Percentiles rank a stretch among this genome's conserved stretches.
phyloP scores from a whole-genome alignment of 2,329 filamentous ascomycete genomes.

The Calonectria hongkongensis region DNA sequence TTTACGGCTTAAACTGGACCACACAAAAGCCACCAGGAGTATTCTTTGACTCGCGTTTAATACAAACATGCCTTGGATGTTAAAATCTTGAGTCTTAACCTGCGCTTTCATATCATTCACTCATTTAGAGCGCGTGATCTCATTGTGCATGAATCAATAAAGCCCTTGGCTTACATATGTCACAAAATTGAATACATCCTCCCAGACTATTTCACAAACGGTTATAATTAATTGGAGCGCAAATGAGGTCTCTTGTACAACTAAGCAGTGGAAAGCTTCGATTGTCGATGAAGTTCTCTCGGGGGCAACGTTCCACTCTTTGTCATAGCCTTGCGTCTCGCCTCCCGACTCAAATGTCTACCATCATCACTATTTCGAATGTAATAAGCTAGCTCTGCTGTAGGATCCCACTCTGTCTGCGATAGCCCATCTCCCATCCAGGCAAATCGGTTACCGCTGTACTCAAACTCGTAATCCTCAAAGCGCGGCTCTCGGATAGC shows the following conservation, averaged over 20 bases:
- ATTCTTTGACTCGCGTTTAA: too few species aligned
- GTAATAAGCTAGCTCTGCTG: conserved; percentile 45
- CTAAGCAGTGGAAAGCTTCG: conserved; percentile 6
- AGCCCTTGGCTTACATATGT: too few species aligned
- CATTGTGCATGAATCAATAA: too few species aligned
- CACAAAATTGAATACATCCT: too few species aligned
- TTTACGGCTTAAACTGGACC: too few species aligned
- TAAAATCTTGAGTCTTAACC: too few species aligned
- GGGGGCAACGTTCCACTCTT: conserved; percentile 3
- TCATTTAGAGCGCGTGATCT: too few species aligned
- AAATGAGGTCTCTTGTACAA: neutral
- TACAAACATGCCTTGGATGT: too few species aligned
- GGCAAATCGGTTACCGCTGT: conserved; percentile 6
- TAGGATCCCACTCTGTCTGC: conserved; percentile 44
- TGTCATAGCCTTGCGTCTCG: conserved; percentile 14
- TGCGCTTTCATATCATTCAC: too few species aligned
- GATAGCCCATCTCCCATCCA: conserved; percentile 30
- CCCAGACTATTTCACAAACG: neutral
- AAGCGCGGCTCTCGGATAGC: conserved; percentile 35
- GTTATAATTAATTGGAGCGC: neutral
- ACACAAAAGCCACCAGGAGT: too few species aligned
- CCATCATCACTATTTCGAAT: conserved; percentile 39
- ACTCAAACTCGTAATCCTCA: conserved; percentile 22
- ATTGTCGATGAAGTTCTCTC: conserved; percentile 7
- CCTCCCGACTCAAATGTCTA: conserved; percentile 32